Base-by-base conservation (phyloP, 352 stramenopile species). In the Globisporangium paroecandrum region DNA sequence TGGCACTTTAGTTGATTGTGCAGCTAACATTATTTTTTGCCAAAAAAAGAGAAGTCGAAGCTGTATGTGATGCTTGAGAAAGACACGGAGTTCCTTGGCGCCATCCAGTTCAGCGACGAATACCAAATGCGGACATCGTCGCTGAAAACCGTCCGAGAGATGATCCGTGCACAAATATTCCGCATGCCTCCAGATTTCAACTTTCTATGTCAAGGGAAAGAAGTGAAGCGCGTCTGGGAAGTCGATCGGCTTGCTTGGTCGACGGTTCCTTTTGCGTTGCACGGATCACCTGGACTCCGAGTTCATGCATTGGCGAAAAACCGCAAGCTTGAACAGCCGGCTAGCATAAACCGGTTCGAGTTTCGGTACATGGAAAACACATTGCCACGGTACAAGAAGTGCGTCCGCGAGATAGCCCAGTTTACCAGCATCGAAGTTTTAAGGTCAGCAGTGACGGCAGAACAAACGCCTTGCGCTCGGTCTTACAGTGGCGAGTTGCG, bases 1-100 rank as follows among this genome's bases (percentile, higher is more conserved):
- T 27, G 4, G 5, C 4, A 7, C 3, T 20, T 41, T 27, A n/a
- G 15, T 1, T 29, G 56, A n/a, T 12, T 20, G 8, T 43, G 8
- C 9, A 20, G 9, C 29, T 61, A 47, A 61, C 32, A 1, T 12
- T 12, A 9, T 61, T 7, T 9, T 5, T 47, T 64, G 22, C 0
- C 8, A 20, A 46, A 22, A 47, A 49, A 38, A 87, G 82, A 73
- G 32, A 90, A 89, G 65, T 75, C 77, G 24, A 90, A 89, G 51
- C 58, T 90, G 9, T 90, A 88, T 58, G 62, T 90, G 15, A 77
- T 88, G 64, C 62, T 88, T 32, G 82, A 89, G 62, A 90, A 90
- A 61, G 80, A 89, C 20, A 60, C 70, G 0, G 73, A 79, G n/a
- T 87, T 90, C 58, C 53, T 90, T 4, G 82, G 82, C 43, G 73